Evolutionary conservation across 345 rosid genomes (phyloP).

Genomic region (Gossypium rotundifolium): DNA sequence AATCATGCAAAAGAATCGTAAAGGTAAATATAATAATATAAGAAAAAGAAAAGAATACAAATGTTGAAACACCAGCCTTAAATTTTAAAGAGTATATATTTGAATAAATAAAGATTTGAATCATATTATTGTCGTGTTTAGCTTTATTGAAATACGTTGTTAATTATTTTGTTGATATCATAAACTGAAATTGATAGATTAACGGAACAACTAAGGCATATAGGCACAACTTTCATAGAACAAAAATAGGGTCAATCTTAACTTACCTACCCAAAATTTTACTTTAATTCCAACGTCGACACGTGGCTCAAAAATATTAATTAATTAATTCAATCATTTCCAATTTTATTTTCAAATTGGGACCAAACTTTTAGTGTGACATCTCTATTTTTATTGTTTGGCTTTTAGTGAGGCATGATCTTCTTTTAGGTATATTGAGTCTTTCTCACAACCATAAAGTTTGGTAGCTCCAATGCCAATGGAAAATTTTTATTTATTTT

Average conservation of each 20-base stretch:
- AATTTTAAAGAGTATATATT: no score
- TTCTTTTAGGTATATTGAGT: neutral
- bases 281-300: neutral
- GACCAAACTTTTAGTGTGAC: neutral
- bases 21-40: no score
- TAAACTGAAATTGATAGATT: neutral
- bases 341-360: no score
- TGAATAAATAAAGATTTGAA: no score
- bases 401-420: neutral
- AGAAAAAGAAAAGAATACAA: no score
- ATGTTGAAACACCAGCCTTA: no score
- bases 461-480: constrained; percentile 1
- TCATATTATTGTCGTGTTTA: neutral
- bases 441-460: neutral
- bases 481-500: no score
- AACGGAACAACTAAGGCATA: neutral
- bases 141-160: neutral
- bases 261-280: neutral
- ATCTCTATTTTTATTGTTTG: neutral
- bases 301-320: neutral
- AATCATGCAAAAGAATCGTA: no score
- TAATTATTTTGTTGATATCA: neutral
- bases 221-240: neutral
- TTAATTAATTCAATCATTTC: neutral
- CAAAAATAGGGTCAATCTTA: neutral